Conservation (phyloP, 768 basidiomycete genomes). For the Termitomyces sp. region DNA sequence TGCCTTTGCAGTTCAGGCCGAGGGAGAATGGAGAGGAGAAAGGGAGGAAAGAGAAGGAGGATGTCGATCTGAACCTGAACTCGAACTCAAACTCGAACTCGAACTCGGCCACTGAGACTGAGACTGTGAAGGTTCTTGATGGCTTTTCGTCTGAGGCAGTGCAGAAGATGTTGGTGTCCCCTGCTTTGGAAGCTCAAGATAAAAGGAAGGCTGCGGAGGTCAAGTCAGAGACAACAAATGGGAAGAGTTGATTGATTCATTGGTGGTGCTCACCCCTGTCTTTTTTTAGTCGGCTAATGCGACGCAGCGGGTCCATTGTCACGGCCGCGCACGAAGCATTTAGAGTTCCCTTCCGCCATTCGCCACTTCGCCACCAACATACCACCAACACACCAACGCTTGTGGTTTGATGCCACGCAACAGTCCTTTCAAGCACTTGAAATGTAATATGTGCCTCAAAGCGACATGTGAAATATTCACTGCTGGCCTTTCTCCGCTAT, state of each 20-base stretch:
- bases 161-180: neutral
- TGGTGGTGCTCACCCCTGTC: neutral
- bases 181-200: neutral
- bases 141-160: neutral
- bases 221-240: neutral
- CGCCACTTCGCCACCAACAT: neutral
- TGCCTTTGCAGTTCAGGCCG: slow-evolving; percentile 18
- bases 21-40: neutral
- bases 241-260: neutral
- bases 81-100: neutral
- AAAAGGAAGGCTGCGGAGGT: neutral
- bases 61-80: no score
- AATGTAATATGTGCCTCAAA: slow-evolving; percentile 1
- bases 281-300: neutral
- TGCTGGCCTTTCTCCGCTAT: neutral
- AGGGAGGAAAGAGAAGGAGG: neutral
- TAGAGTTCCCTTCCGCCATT: neutral
- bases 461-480: neutral
- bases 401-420: neutral
- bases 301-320: neutral
- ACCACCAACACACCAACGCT: neutral
- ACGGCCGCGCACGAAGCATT: neutral
- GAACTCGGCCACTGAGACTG: neutral
- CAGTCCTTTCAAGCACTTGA: neutral
- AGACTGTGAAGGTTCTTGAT: neutral